Percentiles rank a stretch among this genome's conserved stretches.
phyloP scores from a whole-genome alignment of 129 eudicot species.

The Tagetes erecta region DNA sequence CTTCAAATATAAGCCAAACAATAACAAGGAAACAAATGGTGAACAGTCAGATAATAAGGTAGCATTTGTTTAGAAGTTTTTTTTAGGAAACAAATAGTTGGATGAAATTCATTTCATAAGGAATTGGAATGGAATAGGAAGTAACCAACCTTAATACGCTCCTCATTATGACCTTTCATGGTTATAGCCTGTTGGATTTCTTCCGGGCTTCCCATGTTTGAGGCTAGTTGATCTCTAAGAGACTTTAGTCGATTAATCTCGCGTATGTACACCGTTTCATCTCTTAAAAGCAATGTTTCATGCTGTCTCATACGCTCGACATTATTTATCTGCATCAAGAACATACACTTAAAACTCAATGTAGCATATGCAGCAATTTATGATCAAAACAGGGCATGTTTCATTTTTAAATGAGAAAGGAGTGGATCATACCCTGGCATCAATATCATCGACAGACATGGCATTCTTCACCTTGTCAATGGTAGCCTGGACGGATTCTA shows the following conservation, averaged over 20 bases:
- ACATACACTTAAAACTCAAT: conserved; percentile 15
- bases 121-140: conserved; percentile 8
- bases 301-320: conserved; percentile 70
- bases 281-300: conserved; percentile 58
- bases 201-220: conserved; percentile 59
- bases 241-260: conserved; percentile 63
- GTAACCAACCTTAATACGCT: conserved; percentile 45
- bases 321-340: conserved; percentile 45
- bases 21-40: not conserved
- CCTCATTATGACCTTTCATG: conserved; percentile 55
- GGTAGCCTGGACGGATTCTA: conserved; percentile 52
- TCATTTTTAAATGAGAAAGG: not conserved
- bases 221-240: conserved; percentile 52
- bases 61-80: not conserved
- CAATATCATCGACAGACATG: conserved; percentile 56
- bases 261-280: conserved; percentile 64
- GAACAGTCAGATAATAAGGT: conserved; percentile 13
- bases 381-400: conserved; percentile 1
- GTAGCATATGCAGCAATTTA: conserved; percentile 7
- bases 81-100: not conserved
- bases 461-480: conserved; percentile 68
- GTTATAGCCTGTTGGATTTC: conserved; percentile 67
- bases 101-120: not conserved
- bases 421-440: conserved; percentile 51
- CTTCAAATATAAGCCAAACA: not conserved